Evolutionary conservation across 352 stramenopile species (phyloP).

Genomic region (Thraustotheca clavata): DNA sequence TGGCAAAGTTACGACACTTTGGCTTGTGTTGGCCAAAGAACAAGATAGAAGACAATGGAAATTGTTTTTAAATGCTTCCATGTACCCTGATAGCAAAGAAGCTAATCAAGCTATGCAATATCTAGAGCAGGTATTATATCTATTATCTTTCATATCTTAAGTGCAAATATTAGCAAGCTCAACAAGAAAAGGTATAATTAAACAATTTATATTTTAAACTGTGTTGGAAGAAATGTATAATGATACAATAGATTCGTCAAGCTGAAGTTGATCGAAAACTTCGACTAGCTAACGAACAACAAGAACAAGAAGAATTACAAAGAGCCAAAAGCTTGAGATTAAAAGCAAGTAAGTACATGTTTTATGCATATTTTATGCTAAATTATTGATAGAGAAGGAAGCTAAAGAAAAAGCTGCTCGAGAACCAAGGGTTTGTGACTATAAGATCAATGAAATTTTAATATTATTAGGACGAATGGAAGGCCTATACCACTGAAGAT

Average conservation of each 20-base stretch:
- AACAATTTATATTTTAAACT: neutral
- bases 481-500: conserved; percentile 6
- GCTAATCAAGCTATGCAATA: neutral
- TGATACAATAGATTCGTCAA: conserved; percentile 6
- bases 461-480: neutral
- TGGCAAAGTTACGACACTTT: conserved; percentile 14
- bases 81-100: conserved; percentile 16
- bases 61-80: neutral
- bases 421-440: neutral
- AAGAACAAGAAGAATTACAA: conserved; percentile 3
- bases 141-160: neutral
- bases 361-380: neutral
- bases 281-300: neutral
- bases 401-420: neutral
- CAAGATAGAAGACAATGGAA: conserved; percentile 11
- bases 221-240: neutral
- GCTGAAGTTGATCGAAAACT: conserved; percentile 4
- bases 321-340: neutral
- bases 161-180: conserved; percentile 17
- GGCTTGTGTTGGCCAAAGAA: conserved; percentile 15
- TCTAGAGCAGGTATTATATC: conserved; percentile 1
- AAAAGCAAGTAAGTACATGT: neutral
- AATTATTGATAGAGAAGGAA: neutral
- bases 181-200: conserved; percentile 18
- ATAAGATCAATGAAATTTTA: neutral